Evolutionary conservation across 2,329 filamentous ascomycete species (phyloP), one percentile per base, ranked within the genome.

Genomic region (Sarocladiaceae sp.): DNA sequence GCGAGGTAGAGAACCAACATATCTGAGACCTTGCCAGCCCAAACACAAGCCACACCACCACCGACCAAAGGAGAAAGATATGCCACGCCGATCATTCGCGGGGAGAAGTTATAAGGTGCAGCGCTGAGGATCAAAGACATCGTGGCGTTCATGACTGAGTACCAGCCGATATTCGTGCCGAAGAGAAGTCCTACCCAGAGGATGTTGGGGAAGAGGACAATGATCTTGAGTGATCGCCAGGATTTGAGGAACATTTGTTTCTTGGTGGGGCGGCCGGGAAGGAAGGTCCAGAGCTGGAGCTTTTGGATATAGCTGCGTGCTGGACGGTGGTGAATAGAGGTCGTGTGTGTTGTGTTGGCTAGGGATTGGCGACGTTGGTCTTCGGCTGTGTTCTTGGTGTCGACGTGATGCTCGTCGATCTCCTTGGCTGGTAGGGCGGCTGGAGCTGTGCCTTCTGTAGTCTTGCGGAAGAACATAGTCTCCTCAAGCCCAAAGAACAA

Each of bases 401-500:
- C 37, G 17, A 22, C 37, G 22, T 42, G 17, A 40, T 8, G n/a
- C 17, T 40, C 37, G 8, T 26, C 40, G 40, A 18, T 12, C 22
- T 6, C 8, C 23, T 46, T 46, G 7, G 22, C n/a, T 10, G n/a
- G 13, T 4, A 18, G 17, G 13, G 5, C 40, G 17, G 11, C 11
- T 15, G 20, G 4, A 4, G n/a, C 40, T 5, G 40, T 29, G 7
- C 62, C 67, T 37, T 67, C 66, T 46, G 64, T 51, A 10, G 66
- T 68, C 4, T 61, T 53, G 13, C 75, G 72, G 50, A 68, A 63
- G 59, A 76, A 82, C 60, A 79, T 83, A 4, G 80, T 82, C 62
- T 84, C 81, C 61, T 84, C 81, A 69, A 82, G 74, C 61, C 77
- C 74, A 58, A 84, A 77, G 66, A 81, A 82, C 2, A 78, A 64